These are phyloP conservation scores for Neurospora sp. DNA, from an alignment of 2,329 filamentous ascomycete genomes.

Conservation along the genomic window DNA sequence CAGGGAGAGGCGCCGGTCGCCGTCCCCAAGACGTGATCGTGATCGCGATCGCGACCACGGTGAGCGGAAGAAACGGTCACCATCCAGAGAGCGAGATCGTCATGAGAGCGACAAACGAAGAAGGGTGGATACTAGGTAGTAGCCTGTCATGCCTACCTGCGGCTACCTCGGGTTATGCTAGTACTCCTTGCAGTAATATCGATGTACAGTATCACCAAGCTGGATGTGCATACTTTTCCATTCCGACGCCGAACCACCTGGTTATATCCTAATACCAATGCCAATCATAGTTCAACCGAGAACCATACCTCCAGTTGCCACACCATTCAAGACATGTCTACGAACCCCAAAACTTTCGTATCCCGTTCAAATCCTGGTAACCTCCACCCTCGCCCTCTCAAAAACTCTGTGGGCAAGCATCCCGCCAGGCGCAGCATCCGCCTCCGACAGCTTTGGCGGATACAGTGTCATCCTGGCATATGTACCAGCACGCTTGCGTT, in stretches of 20 bases:
- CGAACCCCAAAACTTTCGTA: background rate
- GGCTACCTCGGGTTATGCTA: background rate
- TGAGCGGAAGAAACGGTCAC: slow-evolving; percentile 47
- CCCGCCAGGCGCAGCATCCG: slow-evolving; percentile 44
- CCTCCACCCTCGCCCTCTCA: slow-evolving; percentile 76
- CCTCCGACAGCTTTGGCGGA: slow-evolving; percentile 49
- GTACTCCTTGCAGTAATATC: background rate
- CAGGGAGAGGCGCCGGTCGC: slow-evolving; percentile 34
- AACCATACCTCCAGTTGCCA: background rate
- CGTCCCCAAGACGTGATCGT: slow-evolving; percentile 39
- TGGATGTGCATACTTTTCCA: background rate
- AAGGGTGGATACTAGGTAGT: slow-evolving; percentile 36
- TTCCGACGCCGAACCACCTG: background rate
- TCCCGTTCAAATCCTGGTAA: slow-evolving; percentile 57
- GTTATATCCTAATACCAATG: background rate
- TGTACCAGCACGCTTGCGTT: slow-evolving; percentile 74
- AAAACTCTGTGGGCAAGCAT: slow-evolving; percentile 68
- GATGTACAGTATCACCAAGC: background rate
- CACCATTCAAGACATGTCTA: background rate
- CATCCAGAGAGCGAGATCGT: slow-evolving; percentile 43
- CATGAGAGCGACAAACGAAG: slow-evolving; percentile 52
- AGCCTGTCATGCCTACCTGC: background rate
- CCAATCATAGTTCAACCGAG: background rate
- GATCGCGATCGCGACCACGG: slow-evolving; percentile 35
- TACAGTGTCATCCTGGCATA: slow-evolving; percentile 73